phyloP scores from a whole-genome alignment of 164 flowering plant species.

The Chimonanthus salicifolius region DNA sequence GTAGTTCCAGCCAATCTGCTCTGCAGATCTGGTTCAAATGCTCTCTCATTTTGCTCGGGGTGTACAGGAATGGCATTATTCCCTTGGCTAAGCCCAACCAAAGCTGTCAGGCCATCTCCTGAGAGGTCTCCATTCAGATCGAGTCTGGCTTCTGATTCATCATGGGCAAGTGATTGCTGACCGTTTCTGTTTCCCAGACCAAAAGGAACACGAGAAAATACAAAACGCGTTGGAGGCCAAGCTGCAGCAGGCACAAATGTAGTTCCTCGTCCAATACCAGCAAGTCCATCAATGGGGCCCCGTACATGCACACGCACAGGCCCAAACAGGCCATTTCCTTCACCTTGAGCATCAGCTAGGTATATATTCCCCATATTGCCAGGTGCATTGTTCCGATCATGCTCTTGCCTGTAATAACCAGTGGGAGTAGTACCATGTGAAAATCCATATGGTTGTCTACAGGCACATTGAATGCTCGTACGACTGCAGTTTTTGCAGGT shows the following conservation, averaged over 20 bases:
- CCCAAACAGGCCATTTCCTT: slow-evolving; percentile 60
- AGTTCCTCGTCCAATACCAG: slow-evolving; percentile 91
- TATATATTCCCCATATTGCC: slow-evolving; percentile 59
- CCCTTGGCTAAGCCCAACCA: slow-evolving; percentile 89
- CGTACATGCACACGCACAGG: slow-evolving; percentile 89
- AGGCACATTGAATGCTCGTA: slow-evolving; percentile 58
- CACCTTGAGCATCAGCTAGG: slow-evolving; percentile 62
- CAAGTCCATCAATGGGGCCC: slow-evolving; percentile 90
- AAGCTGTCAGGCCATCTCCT: slow-evolving; percentile 91
- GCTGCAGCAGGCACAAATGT: slow-evolving; percentile 68
- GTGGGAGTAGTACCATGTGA: slow-evolving; percentile 46
- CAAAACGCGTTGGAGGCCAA: slow-evolving; percentile 91
- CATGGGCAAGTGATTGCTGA: slow-evolving; percentile 77
- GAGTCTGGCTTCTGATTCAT: slow-evolving; percentile 71
- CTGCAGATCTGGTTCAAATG: slow-evolving; percentile 43
- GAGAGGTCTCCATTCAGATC: slow-evolving; percentile 69
- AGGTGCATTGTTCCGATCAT: slow-evolving; percentile 49
- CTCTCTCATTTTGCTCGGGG: slow-evolving; percentile 57
- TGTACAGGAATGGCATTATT: slow-evolving; percentile 31
- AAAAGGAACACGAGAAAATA: slow-evolving; percentile 91
- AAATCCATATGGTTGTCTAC: slow-evolving; percentile 68
- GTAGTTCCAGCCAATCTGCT: slow-evolving; percentile 42
- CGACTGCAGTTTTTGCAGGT: slow-evolving; percentile 88
- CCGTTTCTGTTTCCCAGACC: slow-evolving; percentile 72
- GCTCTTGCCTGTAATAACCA: slow-evolving; percentile 71